A percentile compares a stretch with the other conserved stretches of the same genome.
Conservation (phyloP, 1,284 basidiomycete species). For the Tylopilus orsonianus region DNA sequence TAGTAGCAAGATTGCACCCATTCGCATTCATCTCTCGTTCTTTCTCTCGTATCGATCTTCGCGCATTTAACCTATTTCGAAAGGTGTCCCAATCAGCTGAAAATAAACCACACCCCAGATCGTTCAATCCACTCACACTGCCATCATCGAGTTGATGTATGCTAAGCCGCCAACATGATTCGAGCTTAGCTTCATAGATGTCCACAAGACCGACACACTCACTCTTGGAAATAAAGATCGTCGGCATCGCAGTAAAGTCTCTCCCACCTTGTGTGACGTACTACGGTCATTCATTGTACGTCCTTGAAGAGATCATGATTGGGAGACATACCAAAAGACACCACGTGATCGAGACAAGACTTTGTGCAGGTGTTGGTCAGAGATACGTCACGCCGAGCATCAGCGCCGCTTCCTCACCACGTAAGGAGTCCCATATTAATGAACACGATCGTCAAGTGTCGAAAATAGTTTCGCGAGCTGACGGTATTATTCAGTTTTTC, state of each 20-base stretch:
- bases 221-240: conserved; percentile 10
- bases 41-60: conserved; percentile 8
- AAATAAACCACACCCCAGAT: neutral
- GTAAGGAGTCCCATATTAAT: conserved; percentile 23
- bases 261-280: neutral
- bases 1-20: conserved; percentile 8
- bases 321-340: conserved; percentile 10
- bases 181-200: neutral
- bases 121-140: conserved; percentile 13
- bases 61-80: conserved; percentile 15
- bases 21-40: conserved; percentile 1
- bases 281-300: neutral
- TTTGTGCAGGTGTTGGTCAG: neutral
- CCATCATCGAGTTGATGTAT: conserved; percentile 22
- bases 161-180: conserved; percentile 3
- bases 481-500: no score
- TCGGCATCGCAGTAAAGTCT: neutral
- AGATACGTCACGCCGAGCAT: neutral
- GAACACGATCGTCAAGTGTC: conserved; percentile 16
- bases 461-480: conserved; percentile 14
- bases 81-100: neutral
- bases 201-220: neutral
- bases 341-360: conserved; percentile 16
- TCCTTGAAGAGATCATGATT: neutral
- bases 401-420: conserved; percentile 1